phyloP scores from a whole-genome alignment of 768 basidiomycete genomes.

The Suillus plorans region DNA sequence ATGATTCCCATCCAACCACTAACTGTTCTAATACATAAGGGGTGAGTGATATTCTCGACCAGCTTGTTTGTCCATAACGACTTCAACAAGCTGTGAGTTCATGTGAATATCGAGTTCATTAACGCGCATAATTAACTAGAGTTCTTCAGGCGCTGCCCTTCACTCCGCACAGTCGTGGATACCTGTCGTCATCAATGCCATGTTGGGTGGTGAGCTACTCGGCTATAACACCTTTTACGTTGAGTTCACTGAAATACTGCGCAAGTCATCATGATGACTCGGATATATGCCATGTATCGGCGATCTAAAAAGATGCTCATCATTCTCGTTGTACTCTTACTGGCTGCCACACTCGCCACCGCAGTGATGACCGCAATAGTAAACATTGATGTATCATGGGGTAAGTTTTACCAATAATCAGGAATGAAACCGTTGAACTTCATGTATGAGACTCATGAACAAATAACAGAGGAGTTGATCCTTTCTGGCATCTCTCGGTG shows the following conservation, averaged over 20 bases:
- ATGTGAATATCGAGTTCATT: neutral
- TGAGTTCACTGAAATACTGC: neutral
- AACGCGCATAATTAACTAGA: neutral
- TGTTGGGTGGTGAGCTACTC: neutral
- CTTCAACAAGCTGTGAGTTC: neutral
- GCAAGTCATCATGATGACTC: neutral
- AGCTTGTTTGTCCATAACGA: neutral
- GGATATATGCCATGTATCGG: neutral
- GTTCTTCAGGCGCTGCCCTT: neutral
- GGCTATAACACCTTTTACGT: neutral
- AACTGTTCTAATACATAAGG: neutral
- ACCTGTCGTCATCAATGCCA: neutral
- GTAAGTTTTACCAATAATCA: neutral
- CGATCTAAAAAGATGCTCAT: neutral
- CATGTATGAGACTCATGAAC: neutral
- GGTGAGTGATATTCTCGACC: neutral
- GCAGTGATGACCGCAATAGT: neutral
- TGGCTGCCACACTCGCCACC: neutral
- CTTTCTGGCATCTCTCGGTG: neutral
- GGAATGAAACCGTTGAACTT: neutral
- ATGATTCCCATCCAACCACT: neutral
- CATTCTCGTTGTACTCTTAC: neutral
- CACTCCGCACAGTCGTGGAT: neutral
- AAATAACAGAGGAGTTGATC: neutral
- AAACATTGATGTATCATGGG: neutral